phyloP scores from a whole-genome alignment of 768 basidiomycete species.

The Tulasnella sp. region DNA sequence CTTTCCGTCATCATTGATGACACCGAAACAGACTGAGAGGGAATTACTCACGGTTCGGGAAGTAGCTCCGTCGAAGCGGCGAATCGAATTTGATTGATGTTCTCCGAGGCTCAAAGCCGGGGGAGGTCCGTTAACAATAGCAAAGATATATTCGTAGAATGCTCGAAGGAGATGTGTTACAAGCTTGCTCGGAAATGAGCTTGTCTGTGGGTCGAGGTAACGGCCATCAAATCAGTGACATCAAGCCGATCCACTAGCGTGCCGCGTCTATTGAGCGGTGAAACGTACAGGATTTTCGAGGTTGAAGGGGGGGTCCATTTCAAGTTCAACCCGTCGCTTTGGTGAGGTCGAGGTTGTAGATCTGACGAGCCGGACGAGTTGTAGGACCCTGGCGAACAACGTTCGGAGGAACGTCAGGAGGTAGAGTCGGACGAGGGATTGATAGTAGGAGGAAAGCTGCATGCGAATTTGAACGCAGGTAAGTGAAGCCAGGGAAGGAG shows the following conservation, averaged over 20 bases:
- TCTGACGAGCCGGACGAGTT: neutral
- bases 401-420: neutral
- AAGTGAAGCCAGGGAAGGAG: no score
- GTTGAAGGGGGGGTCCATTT: neutral
- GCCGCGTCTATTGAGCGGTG: neutral
- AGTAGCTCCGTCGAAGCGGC: constrained; percentile 22
- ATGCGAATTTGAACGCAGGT: neutral
- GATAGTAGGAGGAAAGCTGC: neutral
- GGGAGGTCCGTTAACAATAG: constrained; percentile 26
- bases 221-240: neutral
- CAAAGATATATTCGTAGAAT: constrained; percentile 26
- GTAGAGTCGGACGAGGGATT: neutral
- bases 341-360: neutral
- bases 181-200: constrained; percentile 17
- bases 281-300: constrained; percentile 18
- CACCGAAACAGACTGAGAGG: neutral
- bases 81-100: constrained; percentile 9
- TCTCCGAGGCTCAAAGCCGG: constrained; percentile 29
- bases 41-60: constrained; percentile 30
- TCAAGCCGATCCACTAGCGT: neutral
- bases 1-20: no score
- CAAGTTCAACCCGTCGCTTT: neutral
- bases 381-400: neutral
- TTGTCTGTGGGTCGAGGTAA: constrained; percentile 28
- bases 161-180: constrained; percentile 7